These are phyloP conservation scores for Coemansia sp. DNA, from an alignment of 192 early-diverging fungal species.

Conservation along the genomic window DNA sequence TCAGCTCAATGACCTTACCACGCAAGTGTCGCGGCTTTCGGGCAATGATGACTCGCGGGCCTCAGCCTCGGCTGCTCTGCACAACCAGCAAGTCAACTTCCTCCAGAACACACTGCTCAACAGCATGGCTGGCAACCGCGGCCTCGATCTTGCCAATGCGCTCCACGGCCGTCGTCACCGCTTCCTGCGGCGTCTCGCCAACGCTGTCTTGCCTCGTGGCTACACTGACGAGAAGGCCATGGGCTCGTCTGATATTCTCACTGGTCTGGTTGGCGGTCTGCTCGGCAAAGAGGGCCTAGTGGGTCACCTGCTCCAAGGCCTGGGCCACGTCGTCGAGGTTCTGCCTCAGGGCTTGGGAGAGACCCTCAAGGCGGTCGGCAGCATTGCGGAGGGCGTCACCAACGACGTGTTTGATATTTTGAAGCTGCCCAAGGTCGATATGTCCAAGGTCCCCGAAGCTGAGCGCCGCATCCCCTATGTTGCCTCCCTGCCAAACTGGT, in stretches of 20 bases:
- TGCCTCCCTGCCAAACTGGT: conserved; percentile 40
- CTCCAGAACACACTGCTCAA: conserved; percentile 49
- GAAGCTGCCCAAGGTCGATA: conserved; percentile 49
- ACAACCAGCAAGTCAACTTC: conserved; percentile 54
- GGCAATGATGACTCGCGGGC: conserved; percentile 28
- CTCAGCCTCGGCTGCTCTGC: conserved; percentile 47
- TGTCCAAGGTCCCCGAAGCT: conserved; percentile 45
- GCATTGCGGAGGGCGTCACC: conserved; percentile 36
- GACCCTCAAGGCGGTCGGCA: conserved; percentile 53
- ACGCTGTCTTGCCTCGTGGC: conserved; percentile 25
- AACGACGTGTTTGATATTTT: conserved; percentile 50
- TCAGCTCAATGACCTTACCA: conserved; percentile 47
- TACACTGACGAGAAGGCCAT: conserved; percentile 18
- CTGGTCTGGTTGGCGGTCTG: conserved; percentile 33
- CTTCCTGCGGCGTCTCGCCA: conserved; percentile 35
- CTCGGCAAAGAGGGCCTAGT: conserved; percentile 47
- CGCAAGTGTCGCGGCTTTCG: conserved; percentile 39
- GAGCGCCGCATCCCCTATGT: conserved; percentile 54
- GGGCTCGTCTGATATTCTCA: conserved; percentile 41
- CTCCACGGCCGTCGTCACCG: conserved; percentile 39
- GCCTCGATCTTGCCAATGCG: conserved; percentile 31
- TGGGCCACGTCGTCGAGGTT: conserved; percentile 52
- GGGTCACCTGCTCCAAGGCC: conserved; percentile 42
- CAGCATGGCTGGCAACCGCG: conserved; percentile 31
- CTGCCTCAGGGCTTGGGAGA: conserved; percentile 46